Conservation (phyloP, 768 basidiomycete species). For the Hypsizygus marmoreus region DNA sequence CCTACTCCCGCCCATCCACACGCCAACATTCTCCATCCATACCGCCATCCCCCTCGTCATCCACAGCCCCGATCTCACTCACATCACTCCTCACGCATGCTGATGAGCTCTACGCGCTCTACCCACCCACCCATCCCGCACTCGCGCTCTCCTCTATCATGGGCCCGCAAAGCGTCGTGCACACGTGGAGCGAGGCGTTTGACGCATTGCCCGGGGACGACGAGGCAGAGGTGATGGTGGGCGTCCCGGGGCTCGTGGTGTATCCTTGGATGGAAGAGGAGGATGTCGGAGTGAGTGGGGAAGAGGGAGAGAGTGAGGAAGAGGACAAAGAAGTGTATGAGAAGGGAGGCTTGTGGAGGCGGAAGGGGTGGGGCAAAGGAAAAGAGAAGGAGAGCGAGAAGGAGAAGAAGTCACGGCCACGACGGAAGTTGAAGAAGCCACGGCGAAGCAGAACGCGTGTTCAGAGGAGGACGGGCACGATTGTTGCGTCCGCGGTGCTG, state of each 20-base stretch:
- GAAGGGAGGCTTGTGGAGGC: constrained; percentile 15
- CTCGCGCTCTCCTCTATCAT: constrained; percentile 61
- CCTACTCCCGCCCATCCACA: not conserved
- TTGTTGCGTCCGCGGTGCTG: constrained; percentile 68
- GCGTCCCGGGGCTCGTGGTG: constrained; percentile 55
- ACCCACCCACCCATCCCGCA: constrained; percentile 60
- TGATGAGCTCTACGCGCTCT: constrained; percentile 57
- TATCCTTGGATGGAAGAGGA: constrained; percentile 46
- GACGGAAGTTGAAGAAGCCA: constrained; percentile 19
- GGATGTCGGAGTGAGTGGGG: constrained; percentile 21
- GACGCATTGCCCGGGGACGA: constrained; percentile 48
- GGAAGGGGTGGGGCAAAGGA: constrained; percentile 14
- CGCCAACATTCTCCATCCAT: not conserved
- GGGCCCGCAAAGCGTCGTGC: constrained; percentile 77
- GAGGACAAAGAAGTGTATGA: constrained; percentile 17
- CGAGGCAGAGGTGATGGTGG: constrained; percentile 63
- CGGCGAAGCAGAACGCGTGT: constrained; percentile 22
- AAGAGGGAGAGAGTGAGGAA: constrained; percentile 19
- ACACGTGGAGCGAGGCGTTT: constrained; percentile 66
- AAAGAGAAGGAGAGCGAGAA: constrained; percentile 19
- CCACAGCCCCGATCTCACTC: constrained; percentile 27
- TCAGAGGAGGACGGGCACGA: constrained; percentile 41
- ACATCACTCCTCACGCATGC: constrained; percentile 56
- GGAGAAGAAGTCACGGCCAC: constrained; percentile 16
- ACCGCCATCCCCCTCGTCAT: not conserved